These are phyloP conservation scores for Aphanoascus verrucosus DNA, from an alignment of 2,329 filamentous ascomycete species.

Conservation along the genomic window DNA sequence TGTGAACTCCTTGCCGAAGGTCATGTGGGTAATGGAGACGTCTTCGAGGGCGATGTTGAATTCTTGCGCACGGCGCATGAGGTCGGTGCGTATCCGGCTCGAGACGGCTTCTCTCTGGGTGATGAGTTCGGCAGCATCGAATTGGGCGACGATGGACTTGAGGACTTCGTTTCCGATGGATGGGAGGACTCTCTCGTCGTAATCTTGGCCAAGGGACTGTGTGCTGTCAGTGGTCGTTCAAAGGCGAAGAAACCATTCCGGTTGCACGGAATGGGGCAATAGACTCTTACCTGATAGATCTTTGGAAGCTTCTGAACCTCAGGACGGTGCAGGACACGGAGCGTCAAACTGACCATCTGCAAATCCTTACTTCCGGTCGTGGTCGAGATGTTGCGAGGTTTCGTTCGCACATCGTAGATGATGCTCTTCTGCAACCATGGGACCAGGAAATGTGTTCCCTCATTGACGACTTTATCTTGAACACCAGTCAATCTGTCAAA, in stretches of 20 bases:
- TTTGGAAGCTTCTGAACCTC: constrained; percentile 87
- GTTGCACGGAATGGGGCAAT: not conserved
- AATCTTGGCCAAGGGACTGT: constrained; percentile 92
- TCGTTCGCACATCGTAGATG: constrained; percentile 93
- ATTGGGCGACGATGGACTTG: constrained; percentile 96
- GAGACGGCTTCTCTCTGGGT: constrained; percentile 96
- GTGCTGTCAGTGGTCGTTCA: not conserved
- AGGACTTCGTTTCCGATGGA: constrained; percentile 99
- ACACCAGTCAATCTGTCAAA: constrained; percentile 91
- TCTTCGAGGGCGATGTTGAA: constrained; percentile 99
- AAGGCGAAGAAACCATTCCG: not conserved
- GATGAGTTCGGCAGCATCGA: constrained; percentile 97
- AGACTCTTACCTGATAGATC: constrained; percentile 78
- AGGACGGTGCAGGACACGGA: constrained; percentile 87
- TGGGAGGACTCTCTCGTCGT: constrained; percentile 95
- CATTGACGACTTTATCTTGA: constrained; percentile 82
- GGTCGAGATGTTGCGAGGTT: constrained; percentile 92
- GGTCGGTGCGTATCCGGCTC: constrained; percentile 83
- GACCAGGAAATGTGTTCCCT: constrained; percentile 92
- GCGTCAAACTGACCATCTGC: constrained; percentile 98
- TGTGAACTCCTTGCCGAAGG: constrained; percentile 97
- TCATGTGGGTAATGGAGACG: constrained; percentile 99
- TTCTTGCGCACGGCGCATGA: constrained; percentile 83
- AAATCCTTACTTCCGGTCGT: constrained; percentile 97
- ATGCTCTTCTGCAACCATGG: constrained; percentile 94